A percentile compares a stretch with the other conserved stretches of the same genome.
Conservation (phyloP, 1,139 yeast species). For the Diutina rugosa region DNA sequence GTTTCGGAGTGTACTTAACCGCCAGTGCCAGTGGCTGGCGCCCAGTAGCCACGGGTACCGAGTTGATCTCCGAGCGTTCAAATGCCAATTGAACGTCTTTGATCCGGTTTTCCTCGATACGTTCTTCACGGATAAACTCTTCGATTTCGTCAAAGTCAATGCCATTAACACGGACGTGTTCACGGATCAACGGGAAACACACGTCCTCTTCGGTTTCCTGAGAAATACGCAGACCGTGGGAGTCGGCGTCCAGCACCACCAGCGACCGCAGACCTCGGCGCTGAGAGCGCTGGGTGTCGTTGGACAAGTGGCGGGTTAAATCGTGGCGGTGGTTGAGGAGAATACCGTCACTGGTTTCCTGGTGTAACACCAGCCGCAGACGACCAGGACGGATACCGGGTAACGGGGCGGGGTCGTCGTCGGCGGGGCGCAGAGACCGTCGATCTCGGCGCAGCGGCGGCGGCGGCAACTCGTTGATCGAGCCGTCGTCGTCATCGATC, state of each 20-base stretch:
- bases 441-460: neutral
- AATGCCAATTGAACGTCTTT: neutral
- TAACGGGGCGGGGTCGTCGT: neutral
- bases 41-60: neutral
- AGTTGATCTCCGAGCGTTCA: neutral
- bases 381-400: neutral
- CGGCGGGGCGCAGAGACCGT: neutral
- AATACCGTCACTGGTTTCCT: neutral
- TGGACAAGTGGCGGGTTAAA: neutral
- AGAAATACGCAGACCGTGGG: slow-evolving; percentile 60
- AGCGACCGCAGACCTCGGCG: neutral
- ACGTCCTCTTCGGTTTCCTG: slow-evolving; percentile 95
- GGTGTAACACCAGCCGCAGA: neutral
- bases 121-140: slow-evolving; percentile 50
- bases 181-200: slow-evolving; percentile 85
- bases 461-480: neutral
- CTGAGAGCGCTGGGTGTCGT: neutral
- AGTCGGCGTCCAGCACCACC: slow-evolving; percentile 50
- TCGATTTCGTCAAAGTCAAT: slow-evolving; percentile 73
- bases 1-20: slow-evolving; percentile 45
- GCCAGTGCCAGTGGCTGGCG: slow-evolving; percentile 15
- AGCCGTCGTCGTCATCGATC: neutral
- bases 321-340: neutral
- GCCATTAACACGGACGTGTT: slow-evolving; percentile 32
- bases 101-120: slow-evolving; percentile 4